Conservation (phyloP, 1,139 yeast genomes). For the Saccharomyces hybrid region DNA sequence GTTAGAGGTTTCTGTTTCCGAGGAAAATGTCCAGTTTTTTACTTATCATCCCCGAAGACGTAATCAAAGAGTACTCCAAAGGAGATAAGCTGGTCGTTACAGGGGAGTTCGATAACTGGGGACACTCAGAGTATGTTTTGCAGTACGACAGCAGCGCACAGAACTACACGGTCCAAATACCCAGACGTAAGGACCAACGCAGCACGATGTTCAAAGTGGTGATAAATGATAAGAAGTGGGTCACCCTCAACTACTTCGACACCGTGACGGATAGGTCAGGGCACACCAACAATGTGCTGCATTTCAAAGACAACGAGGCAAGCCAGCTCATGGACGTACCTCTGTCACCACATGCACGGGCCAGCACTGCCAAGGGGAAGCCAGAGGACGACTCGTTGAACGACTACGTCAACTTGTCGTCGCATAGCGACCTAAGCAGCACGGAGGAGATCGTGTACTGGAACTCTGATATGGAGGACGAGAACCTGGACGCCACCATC, state of each 20-base stretch:
- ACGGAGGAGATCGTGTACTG: conserved; percentile 11
- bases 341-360: background rate
- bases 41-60: conserved; percentile 1
- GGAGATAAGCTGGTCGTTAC: conserved; percentile 12
- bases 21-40: background rate
- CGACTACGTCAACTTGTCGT: conserved; percentile 17
- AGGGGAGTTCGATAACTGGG: conserved; percentile 19
- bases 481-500: background rate
- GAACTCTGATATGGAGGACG: conserved; percentile 5
- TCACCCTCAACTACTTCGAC: conserved; percentile 13
- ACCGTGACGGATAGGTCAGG: conserved; percentile 12
- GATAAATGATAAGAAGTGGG: conserved; percentile 13
- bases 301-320: conserved; percentile 4
- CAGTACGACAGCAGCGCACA: conserved; percentile 4
- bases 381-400: background rate
- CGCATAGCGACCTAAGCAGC: conserved; percentile 17
- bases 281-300: conserved; percentile 11
- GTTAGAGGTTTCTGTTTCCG: too few relatives aligned
- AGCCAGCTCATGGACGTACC: background rate
- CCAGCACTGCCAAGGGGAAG: background rate
- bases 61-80: background rate
- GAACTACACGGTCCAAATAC: conserved; percentile 8
- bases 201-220: conserved; percentile 13
- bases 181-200: conserved; percentile 7
- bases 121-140: conserved; percentile 8